Evolutionary conservation across 345 rosid genomes (phyloP).

Genomic region (Eucalyptus tenuipes): DNA sequence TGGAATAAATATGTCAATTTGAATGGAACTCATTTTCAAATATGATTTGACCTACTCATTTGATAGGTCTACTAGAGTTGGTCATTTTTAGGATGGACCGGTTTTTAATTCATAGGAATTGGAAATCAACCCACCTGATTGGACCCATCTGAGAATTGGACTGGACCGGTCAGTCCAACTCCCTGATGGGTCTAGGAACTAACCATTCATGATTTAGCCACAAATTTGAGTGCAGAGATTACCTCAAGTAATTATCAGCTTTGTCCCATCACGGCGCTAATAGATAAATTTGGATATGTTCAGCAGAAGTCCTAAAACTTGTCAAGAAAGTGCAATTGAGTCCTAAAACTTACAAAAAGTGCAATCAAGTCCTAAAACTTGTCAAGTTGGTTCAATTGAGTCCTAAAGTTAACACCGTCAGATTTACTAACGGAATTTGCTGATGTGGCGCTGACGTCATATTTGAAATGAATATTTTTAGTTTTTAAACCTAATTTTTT

Average conservation of each 20-base stretch:
- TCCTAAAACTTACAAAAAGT: no score
- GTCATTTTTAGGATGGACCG: not conserved
- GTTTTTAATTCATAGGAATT: no score
- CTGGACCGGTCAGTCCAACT: rapidly evolving
- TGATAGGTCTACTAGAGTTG: rapidly evolving
- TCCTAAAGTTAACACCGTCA: no score
- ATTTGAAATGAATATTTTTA: no score
- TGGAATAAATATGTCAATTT: not conserved
- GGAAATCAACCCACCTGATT: rapidly evolving
- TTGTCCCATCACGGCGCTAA: not conserved
- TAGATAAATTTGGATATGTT: not conserved
- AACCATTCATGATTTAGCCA: not conserved
- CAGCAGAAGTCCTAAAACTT: no score
- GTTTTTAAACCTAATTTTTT: no score
- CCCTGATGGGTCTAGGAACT: rapidly evolving
- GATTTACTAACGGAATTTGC: no score
- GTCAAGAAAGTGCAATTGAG: no score
- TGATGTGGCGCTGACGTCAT: no score
- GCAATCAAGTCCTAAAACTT: no score
- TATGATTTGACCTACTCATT: not conserved
- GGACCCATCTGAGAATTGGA: rapidly evolving
- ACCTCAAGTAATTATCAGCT: not conserved
- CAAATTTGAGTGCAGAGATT: not conserved
- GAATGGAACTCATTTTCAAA: not conserved
- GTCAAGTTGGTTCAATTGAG: no score